A percentile compares a stretch with the other conserved stretches of the same genome.
Conservation (phyloP, 2,329 filamentous ascomycete species). For the Colletotrichum cuscutae region DNA sequence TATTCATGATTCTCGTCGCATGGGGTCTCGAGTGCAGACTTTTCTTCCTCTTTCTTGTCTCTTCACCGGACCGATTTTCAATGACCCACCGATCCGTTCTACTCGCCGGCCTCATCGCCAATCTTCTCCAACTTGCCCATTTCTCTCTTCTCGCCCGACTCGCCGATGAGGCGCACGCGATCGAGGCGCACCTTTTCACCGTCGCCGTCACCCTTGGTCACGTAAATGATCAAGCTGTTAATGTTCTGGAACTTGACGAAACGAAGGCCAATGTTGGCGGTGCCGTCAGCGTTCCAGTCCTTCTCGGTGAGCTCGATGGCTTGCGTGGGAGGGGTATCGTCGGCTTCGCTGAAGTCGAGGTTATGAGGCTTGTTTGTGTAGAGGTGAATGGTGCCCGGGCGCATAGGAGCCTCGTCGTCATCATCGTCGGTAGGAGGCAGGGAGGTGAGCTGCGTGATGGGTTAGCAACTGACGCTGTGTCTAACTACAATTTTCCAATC, state of each 20-base stretch:
- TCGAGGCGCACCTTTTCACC: constrained; percentile 88
- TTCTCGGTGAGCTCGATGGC: constrained; percentile 76
- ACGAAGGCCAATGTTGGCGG: constrained; percentile 77
- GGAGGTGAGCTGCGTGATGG: constrained; percentile 79
- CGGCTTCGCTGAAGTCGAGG: constrained; percentile 94
- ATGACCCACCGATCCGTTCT: constrained; percentile 35
- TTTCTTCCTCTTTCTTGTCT: constrained; percentile 3
- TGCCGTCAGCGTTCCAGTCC: constrained; percentile 86
- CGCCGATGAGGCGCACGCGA: constrained; percentile 83
- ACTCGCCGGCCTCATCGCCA: constrained; percentile 77
- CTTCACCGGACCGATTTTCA: constrained; percentile 3
- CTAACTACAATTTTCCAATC: constrained; percentile 26
- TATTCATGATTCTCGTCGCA: constrained; percentile 32
- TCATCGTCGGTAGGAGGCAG: constrained; percentile 70
- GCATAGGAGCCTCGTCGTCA: constrained; percentile 80
- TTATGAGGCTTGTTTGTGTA: constrained; percentile 92
- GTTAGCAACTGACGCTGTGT: not conserved
- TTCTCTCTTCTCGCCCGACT: constrained; percentile 89
- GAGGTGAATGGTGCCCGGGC: constrained; percentile 84
- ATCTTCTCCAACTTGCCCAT: constrained; percentile 97
- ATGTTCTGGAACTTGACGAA: constrained; percentile 99
- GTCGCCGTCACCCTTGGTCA: constrained; percentile 85
- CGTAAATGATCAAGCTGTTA: constrained; percentile 85
- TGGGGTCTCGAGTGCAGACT: constrained; percentile 3
- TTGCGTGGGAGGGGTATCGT: constrained; percentile 85